Base-by-base conservation (phyloP, 441 rosid genomes). In the Populus trichocarpa region DNA sequence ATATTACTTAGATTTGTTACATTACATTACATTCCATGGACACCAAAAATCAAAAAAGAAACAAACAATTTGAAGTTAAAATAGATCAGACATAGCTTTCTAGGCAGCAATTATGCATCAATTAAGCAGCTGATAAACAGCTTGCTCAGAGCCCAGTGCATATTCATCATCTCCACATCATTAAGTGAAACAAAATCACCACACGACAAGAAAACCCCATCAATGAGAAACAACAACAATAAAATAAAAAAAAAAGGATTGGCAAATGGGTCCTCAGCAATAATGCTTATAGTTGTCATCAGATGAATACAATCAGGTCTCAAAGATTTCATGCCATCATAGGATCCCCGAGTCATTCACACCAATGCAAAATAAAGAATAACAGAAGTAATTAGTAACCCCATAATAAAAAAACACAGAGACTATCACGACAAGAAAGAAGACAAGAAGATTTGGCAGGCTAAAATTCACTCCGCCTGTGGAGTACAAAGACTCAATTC, bases 121-220 rank as follows among this genome's bases (percentile, higher is more conserved):
- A 82, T 30, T 65, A 12, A 79, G 76, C 76, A 78, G 84, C 74
- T 70, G 36, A 18, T 9, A 71, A 77, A 73, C 76, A 77, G 75
- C 78, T 83, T 20, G 81, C 87, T 91, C 93, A 87, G 95, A 89
- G 95, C 90, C 93, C 93, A 91, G 95, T 89, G 95, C 95, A 87
- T 88, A 65, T 72, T 89, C 95, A 88, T 91, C 95, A 89, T 87
- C 83, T 88, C 78, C 28, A 33, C 36, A 33, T 26, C 16, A 33
- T 33, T 1, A 25, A 38, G 8, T 4, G 20, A 4, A 2, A 16
- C 28, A 59, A 57, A 25, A 59, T 18, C 13, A 33, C 8, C 8
- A 7, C 1, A 0, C 6, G n/a, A 14, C 8, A 2, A 57, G 46
- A n/a, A 32, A 18, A 13, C 32, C 5, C 18, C 2, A 11, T 7